Base-by-base conservation (phyloP, 306 rosid species). In the Aeschynomene evenia region DNA sequence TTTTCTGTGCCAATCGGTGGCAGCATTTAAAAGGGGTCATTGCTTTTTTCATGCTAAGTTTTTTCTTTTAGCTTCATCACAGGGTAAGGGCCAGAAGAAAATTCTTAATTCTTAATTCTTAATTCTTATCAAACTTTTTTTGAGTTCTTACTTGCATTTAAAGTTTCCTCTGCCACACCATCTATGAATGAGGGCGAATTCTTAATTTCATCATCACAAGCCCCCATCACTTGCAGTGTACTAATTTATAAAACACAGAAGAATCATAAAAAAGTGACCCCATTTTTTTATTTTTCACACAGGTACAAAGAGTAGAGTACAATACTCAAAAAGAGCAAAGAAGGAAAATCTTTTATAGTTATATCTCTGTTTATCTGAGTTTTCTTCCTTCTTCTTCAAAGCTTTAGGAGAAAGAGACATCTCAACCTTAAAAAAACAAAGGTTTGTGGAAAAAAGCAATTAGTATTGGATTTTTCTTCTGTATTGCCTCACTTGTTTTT, bases 391-490 rank as follows among this genome's bases (percentile, higher is more conserved):
- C 73, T 60, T 56, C 72, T 45, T 45, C 51, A 45, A 73, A 74
- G 66, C 77, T 79, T 76, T 68, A 60, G 34, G 4, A 66, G 90
- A 86, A 83, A 89, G 79, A 78, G 95, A 89, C 86, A 71, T 80
- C 72, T 82, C 88, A 36, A 34, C 9, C n/a, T n/a, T 6, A 4
- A 34, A 8, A 34, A 34, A 34, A 54, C 9, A 43, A 56, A 86
- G 82, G 89, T 85, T 59, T 73, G 78, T 69, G 58, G 66, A 66
- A 72, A 79, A 66, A 72, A 79, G 70, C 23, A 28, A 45, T 60
- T 58, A 55, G 39, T 45, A 64, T 53, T 63, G 61, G 46, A 75
- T 64, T 68, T n/a, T 74, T 75, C 72, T 26, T 76, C 54, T 15
- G 20, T 53, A 59, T 72, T 78, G 23, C 20, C 40, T 55, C 19